These are phyloP conservation scores for Salix udensis DNA, from an alignment of 345 rosid genomes.

Conservation along the genomic window DNA sequence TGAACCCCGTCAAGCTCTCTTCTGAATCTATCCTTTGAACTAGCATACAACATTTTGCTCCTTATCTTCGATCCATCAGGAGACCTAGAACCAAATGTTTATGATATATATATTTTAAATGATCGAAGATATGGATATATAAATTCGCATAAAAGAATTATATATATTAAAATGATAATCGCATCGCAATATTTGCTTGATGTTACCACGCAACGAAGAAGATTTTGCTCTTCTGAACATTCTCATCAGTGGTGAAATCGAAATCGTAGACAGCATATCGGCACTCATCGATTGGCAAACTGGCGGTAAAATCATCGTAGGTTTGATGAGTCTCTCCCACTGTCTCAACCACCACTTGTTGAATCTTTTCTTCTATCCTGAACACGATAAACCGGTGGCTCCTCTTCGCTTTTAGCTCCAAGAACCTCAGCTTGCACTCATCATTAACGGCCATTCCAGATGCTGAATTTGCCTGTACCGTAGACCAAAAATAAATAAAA, in stretches of 20 bases:
- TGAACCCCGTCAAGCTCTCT: conserved; percentile 31
- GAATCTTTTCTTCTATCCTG: conserved; percentile 24
- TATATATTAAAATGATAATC: background rate
- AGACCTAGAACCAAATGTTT: conserved; percentile 7
- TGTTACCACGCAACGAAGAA: conserved; percentile 27
- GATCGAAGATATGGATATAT: background rate
- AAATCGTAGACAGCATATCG: conserved; percentile 31
- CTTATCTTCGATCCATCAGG: conserved; percentile 22
- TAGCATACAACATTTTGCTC: conserved; percentile 29
- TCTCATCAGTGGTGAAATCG: conserved; percentile 27
- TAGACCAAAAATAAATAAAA: background rate
- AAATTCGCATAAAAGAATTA: background rate
- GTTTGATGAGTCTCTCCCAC: conserved; percentile 4
- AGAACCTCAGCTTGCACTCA: conserved; percentile 23
- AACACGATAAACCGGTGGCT: conserved; percentile 25
- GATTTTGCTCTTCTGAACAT: conserved; percentile 28
- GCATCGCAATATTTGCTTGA: background rate
- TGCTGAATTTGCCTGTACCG: conserved; percentile 11
- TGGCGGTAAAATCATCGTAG: conserved; percentile 19
- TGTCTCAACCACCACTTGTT: conserved; percentile 21
- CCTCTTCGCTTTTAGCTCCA: conserved; percentile 26
- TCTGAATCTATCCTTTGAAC: conserved; percentile 31
- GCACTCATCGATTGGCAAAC: conserved; percentile 26
- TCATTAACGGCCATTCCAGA: conserved; percentile 31
- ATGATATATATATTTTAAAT: background rate